Evolutionary conservation across 179 eudicot species (phyloP).

Genomic region (Silene noctiflora): DNA sequence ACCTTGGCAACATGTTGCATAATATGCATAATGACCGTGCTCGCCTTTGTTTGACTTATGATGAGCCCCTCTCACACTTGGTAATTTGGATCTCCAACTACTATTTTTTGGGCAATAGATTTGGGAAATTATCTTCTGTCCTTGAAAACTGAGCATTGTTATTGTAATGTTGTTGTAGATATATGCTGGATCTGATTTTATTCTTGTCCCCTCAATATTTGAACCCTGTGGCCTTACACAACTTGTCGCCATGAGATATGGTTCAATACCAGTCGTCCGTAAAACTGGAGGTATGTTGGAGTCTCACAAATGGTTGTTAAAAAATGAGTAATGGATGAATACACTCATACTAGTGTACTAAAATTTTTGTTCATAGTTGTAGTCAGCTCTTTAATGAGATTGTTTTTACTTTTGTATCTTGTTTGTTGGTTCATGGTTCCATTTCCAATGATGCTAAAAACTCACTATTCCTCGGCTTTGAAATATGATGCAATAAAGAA

Average conservation of each 20-base stretch:
- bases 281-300: conserved; percentile 82
- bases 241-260: conserved; percentile 98
- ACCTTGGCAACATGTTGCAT: conserved; percentile 75
- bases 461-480: no score
- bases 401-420: no score
- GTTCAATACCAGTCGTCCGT: conserved; percentile 91
- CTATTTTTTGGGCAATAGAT: neutral
- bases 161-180: conserved; percentile 44
- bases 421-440: no score
- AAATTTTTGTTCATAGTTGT: no score
- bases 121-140: neutral
- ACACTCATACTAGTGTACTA: no score
- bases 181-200: conserved; percentile 94
- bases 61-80: conserved; percentile 98
- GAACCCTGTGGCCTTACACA: conserved; percentile 99
- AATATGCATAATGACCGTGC: conserved; percentile 80
- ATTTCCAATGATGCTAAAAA: no score
- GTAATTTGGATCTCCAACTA: conserved; percentile 28
- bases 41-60: conserved; percentile 86
- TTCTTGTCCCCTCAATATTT: conserved; percentile 90
- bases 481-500: no score
- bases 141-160: conserved; percentile 8
- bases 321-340: no score
- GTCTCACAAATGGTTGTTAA: neutral
- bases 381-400: no score